Evolutionary conservation across 176 grass and related monocot genomes (phyloP), one percentile per base, ranked within the genome.

Genomic region (Lolium rigidum): DNA sequence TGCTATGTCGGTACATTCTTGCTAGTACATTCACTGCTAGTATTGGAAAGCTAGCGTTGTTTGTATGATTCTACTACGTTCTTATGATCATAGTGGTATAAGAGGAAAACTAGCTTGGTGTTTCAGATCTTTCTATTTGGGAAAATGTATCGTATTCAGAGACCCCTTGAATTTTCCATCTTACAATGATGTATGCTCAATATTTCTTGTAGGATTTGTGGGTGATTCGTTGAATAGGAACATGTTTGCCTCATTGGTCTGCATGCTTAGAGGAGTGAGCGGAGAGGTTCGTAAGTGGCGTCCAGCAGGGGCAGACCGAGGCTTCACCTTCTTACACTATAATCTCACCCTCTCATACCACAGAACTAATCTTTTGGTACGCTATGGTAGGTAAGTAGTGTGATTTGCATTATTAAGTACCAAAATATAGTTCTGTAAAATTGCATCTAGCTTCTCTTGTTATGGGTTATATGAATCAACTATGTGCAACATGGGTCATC

Each of bases 191-290:
- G 22, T 31, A 60, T 56, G 3, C 75, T 50, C 38, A 6, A 55
- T 71, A 51, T 41, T 61, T 87, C 0, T 66, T 80, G 67, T 78
- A 98, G 97, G 97, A 76, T 95, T 98, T 84, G 94, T 95, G 25
- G 97, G 97, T 0, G 97, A 98, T 92, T 98, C 97, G 0, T 87
- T 98, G 86, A 98, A 96, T 37, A 88, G 97, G 39, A 98, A 98
- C 69, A 98, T 98, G 97, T 98, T 92, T 83, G 84, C 67, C 4
- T 95, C 94, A 8, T 88, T 98, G 70, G 76, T 98, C 39, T 98
- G 94, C 82, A 98, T 98, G 92, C 94, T 98, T 55, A 92, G 79
- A 77, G 86, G 81, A 81, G 92, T 51, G 10, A 91, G 80, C 57
- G 76, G 79, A 16, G 90, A 91, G 26, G 90, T 98, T 70, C 93